A percentile compares a stretch with the other conserved stretches of the same genome.
phyloP scores from a whole-genome alignment of 2,329 filamentous ascomycete genomes.

The Bipolaris oryzae region DNA sequence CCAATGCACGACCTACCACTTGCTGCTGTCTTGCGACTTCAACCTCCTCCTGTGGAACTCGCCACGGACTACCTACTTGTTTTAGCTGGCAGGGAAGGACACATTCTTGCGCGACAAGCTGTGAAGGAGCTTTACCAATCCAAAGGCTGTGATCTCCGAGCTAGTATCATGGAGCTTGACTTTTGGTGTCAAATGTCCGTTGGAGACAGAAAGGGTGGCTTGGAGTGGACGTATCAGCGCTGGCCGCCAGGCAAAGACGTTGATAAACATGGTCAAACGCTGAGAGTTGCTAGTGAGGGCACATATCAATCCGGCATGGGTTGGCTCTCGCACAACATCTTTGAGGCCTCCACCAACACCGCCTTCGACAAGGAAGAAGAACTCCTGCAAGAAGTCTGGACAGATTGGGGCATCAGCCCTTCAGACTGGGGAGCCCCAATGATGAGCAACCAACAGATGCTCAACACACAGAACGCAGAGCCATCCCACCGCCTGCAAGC shows the following conservation, averaged over 20 bases:
- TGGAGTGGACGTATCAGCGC: constrained; percentile 85
- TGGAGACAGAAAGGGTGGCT: constrained; percentile 83
- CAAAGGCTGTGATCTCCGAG: constrained; percentile 75
- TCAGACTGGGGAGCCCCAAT: constrained; percentile 56
- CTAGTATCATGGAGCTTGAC: constrained; percentile 80
- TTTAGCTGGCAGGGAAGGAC: constrained; percentile 86
- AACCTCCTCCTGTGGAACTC: constrained; percentile 67
- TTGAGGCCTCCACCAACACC: constrained; percentile 47
- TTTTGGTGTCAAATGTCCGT: constrained; percentile 98
- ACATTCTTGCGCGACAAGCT: constrained; percentile 71
- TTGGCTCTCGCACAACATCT: constrained; percentile 68
- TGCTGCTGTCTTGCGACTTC: constrained; percentile 82
- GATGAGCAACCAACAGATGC: neutral
- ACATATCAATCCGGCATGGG: constrained; percentile 84
- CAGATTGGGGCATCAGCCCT: constrained; percentile 70
- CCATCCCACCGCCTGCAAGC: constrained; percentile 17
- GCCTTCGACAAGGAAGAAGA: constrained; percentile 64
- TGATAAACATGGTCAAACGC: constrained; percentile 68
- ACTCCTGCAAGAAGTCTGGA: constrained; percentile 67
- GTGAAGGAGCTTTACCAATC: constrained; percentile 73
- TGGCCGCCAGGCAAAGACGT: constrained; percentile 75
- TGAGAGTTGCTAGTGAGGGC: constrained; percentile 79
- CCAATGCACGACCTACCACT: constrained; percentile 76
- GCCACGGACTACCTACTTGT: constrained; percentile 81
- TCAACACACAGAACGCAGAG: neutral